Evolutionary conservation across 768 basidiomycete species (phyloP).

Genomic region (Panus rudis): DNA sequence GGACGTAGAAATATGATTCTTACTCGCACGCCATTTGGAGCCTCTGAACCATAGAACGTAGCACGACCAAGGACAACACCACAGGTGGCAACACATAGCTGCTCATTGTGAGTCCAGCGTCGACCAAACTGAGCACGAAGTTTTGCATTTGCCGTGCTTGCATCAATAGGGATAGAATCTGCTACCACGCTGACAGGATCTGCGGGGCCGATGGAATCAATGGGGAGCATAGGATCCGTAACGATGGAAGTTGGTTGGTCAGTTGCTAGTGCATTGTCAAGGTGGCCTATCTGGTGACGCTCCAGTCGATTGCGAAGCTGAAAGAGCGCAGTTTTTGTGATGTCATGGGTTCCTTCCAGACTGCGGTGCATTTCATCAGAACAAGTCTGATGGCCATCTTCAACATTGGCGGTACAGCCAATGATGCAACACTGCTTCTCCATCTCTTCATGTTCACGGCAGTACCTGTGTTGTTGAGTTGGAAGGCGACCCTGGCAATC

Average conservation of each 20-base stretch:
- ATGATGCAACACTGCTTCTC: too few relatives aligned
- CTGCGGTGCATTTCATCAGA: too few relatives aligned
- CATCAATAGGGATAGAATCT: background rate
- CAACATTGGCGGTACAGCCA: too few relatives aligned
- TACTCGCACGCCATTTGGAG: conserved; percentile 8
- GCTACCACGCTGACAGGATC: background rate
- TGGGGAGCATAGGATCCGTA: background rate
- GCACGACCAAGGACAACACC: conserved; percentile 13
- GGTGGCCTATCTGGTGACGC: background rate
- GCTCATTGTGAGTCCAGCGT: conserved; percentile 21
- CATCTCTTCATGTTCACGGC: too few relatives aligned
- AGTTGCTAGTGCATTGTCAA: too few relatives aligned
- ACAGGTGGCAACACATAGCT: conserved; percentile 19
- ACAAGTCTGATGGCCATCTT: too few relatives aligned
- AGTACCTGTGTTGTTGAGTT: conserved; percentile 10
- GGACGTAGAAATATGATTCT: background rate
- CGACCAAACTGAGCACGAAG: conserved; percentile 13
- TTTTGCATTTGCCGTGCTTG: background rate
- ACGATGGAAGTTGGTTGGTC: too few relatives aligned
- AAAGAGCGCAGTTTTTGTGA: background rate
- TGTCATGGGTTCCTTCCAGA: too few relatives aligned
- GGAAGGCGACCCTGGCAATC: conserved; percentile 11
- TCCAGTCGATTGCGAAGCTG: background rate
- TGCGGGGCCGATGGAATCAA: too few relatives aligned
- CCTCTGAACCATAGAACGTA: conserved; percentile 21